Percentiles rank a stretch among this genome's conserved stretches.
These are phyloP conservation scores for Backusella westeae DNA, from an alignment of 192 early-diverging fungal species.

Conservation along the genomic window DNA sequence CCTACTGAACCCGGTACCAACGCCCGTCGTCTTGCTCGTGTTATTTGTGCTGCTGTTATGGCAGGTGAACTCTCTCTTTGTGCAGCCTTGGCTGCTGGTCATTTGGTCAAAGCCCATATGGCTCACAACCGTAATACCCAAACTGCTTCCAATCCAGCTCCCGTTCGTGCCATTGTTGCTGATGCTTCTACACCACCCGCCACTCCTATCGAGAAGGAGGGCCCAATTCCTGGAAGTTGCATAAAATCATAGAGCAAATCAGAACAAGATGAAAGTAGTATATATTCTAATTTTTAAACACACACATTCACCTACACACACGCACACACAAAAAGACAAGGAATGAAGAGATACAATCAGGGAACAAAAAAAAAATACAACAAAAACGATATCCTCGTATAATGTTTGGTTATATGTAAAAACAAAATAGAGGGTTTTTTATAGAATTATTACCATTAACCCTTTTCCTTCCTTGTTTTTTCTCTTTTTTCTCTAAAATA, in stretches of 20 bases:
- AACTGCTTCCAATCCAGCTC: conserved; percentile 3
- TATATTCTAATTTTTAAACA: neutral
- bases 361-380: neutral
- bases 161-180: conserved; percentile 1
- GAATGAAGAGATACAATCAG: neutral
- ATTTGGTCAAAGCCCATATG: conserved; percentile 89
- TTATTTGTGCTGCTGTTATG: conserved; percentile 88
- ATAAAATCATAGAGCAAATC: conserved; percentile 38
- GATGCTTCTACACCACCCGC: conserved; percentile 20
- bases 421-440: neutral
- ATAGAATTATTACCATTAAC: neutral
- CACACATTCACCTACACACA: neutral
- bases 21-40: conserved; percentile 79
- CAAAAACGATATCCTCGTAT: neutral
- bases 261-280: neutral
- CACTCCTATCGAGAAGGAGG: conserved; percentile 3
- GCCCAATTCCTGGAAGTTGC: conserved; percentile 32
- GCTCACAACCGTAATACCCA: conserved; percentile 74
- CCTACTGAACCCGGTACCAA: conserved; percentile 76
- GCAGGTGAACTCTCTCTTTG: conserved; percentile 89
- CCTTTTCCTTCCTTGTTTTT: neutral
- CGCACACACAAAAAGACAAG: neutral
- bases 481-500: neutral
- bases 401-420: neutral
- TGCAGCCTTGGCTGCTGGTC: conserved; percentile 83